A percentile compares a stretch with the other conserved stretches of the same genome.
Evolutionary conservation across 2,329 filamentous ascomycete species (phyloP).

Genomic region (Penicillium palitans): DNA sequence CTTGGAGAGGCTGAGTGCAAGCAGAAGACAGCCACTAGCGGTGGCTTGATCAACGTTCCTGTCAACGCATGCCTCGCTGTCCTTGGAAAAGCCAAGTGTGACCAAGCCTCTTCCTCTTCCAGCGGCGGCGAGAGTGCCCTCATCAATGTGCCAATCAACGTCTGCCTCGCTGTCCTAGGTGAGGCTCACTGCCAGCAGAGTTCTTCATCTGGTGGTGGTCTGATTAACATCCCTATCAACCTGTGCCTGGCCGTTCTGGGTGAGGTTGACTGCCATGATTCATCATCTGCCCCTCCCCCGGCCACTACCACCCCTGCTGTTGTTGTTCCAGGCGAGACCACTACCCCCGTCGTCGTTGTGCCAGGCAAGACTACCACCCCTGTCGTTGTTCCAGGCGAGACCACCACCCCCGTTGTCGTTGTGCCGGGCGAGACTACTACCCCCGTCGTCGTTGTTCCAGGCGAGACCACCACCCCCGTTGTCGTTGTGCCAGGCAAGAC

Average conservation of each 20-base stretch:
- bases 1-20: constrained; percentile 30
- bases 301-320: background rate
- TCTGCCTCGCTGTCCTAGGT: constrained; percentile 33
- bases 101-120: constrained; percentile 20
- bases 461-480: background rate
- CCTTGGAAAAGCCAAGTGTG: constrained; percentile 28
- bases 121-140: constrained; percentile 15
- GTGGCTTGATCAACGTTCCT: constrained; percentile 29
- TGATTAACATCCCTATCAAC: constrained; percentile 32
- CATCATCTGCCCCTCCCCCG: constrained; percentile 3
- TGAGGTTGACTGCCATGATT: constrained; percentile 25
- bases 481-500: background rate
- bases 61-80: constrained; percentile 26
- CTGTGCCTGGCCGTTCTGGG: constrained; percentile 30
- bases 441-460: background rate
- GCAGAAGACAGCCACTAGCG: constrained; percentile 16
- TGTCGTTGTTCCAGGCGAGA: background rate
- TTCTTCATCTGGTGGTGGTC: constrained; percentile 17
- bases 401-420: background rate
- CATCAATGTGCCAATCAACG: constrained; percentile 31
- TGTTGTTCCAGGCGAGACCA: background rate
- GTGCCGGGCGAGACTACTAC: constrained; percentile 3
- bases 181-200: constrained; percentile 28
- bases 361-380: background rate
- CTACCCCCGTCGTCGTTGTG: background rate